Evolutionary conservation across 2,329 filamentous ascomycete genomes (phyloP), one percentile per base, ranked within the genome.

Genomic region (Colletotrichum scovillei): DNA sequence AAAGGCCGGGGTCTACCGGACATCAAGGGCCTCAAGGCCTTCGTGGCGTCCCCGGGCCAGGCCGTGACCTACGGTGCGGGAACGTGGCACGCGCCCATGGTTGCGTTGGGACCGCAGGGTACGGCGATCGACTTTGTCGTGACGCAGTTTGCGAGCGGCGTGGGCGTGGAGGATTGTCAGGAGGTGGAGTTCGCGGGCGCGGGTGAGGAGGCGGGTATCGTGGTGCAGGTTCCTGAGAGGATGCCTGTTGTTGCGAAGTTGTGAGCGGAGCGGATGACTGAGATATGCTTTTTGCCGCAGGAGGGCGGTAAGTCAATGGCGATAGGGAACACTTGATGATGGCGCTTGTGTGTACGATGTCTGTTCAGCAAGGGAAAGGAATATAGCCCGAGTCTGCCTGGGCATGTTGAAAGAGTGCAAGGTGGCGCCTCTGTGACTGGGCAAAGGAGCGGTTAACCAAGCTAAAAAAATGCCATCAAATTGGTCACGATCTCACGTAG

Each of bases 41-140:
- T 98, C 80, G 84, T 97, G 67, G 95, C 94, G 1, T 90, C 88
- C 63, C 92, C 91, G 3, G 88, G 89, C 28, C 95, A 98, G 84
- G 95, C 95, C 12, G 94, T 99, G 16, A 98, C 95, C 3, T 99
- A 98, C 81, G 95, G 90, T 1, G 92, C 94, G 1, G 97, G 95
- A 5, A 98, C 95, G 67, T 99, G 96, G 90, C 97, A 99, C 86
- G 95, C 96, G 74, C 97, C 97, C 0, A 98, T 99, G 96, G 93
- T 95, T 16, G 95, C 94, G 19, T 83, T 98, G 62, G 95, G 95
- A 0, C 75, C 80, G 2, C 69, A 78, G 2, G 86, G 84, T 2
- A 84, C 85, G 30, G 87, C 91, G 24, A 86, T 98, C 60, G 94
- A 97, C 80, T 98, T 98, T 82, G 90, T 97, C 5, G 96, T 98